Base-by-base conservation (phyloP, 345 rosid species). In the Ceriops decandra region DNA sequence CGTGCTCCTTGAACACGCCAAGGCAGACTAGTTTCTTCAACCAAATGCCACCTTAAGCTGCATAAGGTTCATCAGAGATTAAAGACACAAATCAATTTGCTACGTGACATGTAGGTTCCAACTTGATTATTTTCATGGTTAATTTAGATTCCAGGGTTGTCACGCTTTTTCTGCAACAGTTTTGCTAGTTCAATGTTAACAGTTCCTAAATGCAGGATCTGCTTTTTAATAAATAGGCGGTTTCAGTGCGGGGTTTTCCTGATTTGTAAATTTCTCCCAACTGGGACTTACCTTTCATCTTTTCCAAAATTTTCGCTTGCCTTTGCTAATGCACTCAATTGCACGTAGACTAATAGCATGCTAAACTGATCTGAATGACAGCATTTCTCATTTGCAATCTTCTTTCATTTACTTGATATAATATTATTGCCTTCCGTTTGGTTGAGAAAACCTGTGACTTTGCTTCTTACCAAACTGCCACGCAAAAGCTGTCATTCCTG, bases 1-100 rank as follows among this genome's bases (percentile, higher is more conserved):
- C 68, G 86, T 91, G 96, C 86, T 95, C 74, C 91, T 95, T 1
- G 95, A 95, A 81, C 90, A 85, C 80, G 90, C 97, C 28, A 91
- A 91, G 72, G 85, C 81, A 3, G 96, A 91, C 78, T 88, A 90
- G 81, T 24, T 62, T 47, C 26, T 67, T 47, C 51, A 56, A 31
- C 63, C 54, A 60, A 51, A 53, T 8, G 24, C 69, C 49, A 42
- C 30, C 35, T 24, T 27, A 1, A 54, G 36, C 57, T n/a, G 46
- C 57, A 36, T 36, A 60, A 74, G 52, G 24, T 22, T 65, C 13
- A 21, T 46, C 15, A 59, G 57, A 47, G 13, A 9, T 42, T 52
- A 36, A 46, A 9, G 52, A n/a, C 58, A 20, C 4, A 53, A 4
- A 2, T 13, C 58, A 53, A 7, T 8, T 53, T 53, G 20, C 13